A percentile compares a stretch with the other conserved stretches of the same genome.
phyloP scores from a whole-genome alignment of 2,329 filamentous ascomycete species.

The Calonectria ilicicola region DNA sequence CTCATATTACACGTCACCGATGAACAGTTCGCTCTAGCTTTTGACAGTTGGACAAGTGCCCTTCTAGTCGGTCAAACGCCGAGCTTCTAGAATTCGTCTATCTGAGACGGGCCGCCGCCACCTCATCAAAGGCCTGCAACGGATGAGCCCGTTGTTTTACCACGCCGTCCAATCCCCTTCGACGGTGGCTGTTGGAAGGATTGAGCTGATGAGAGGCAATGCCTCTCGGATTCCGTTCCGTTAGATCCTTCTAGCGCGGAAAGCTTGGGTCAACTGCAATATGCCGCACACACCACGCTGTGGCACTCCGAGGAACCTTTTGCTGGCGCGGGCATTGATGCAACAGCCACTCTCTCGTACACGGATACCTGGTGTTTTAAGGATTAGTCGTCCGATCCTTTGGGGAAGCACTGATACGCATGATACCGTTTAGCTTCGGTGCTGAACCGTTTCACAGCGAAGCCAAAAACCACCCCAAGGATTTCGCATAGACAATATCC shows the following conservation, averaged over 20 bases:
- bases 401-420: background rate
- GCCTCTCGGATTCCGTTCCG: background rate
- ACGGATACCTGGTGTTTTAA: background rate
- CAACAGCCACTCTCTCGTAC: background rate
- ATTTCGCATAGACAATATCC: too few relatives aligned
- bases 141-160: background rate
- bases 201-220: background rate
- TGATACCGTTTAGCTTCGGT: background rate
- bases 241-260: background rate
- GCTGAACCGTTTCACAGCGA: background rate
- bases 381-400: background rate
- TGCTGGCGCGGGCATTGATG: background rate
- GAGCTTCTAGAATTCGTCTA: background rate
- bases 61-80: background rate
- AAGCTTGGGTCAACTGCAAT: slow-evolving; percentile 8
- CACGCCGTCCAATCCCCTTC: background rate
- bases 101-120: background rate
- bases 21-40: background rate
- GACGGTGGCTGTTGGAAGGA: background rate
- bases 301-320: background rate
- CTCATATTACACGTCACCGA: background rate
- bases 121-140: background rate
- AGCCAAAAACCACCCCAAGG: background rate
- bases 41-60: background rate
- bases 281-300: slow-evolving; percentile 9